Evolutionary conservation across 495 filamentous ascomycete species (phyloP).

Genomic region (Hyaloscypha bicolor): DNA sequence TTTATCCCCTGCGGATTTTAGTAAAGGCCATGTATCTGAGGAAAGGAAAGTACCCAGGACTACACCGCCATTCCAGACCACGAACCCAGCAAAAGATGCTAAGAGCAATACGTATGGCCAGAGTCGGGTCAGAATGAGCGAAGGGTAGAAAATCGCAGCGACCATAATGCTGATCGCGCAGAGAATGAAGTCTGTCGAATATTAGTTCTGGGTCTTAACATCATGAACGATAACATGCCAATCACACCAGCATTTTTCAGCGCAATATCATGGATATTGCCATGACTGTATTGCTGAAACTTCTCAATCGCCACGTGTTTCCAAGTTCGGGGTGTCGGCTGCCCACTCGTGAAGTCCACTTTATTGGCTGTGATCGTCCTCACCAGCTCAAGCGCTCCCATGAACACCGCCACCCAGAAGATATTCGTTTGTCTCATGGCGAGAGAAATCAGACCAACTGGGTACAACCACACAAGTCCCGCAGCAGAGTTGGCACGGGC

Average conservation of each 20-base stretch:
- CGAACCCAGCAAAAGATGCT: constrained; percentile 69
- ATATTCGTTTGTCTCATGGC: constrained; percentile 92
- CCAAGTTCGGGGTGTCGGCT: constrained; percentile 3
- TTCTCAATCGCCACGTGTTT: constrained; percentile 31
- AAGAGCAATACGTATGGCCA: constrained; percentile 72
- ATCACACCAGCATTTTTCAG: constrained; percentile 25
- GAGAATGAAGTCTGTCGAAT: constrained; percentile 36
- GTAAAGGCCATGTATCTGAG: not conserved
- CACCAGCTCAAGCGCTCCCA: constrained; percentile 74
- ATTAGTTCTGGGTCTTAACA: constrained; percentile 6
- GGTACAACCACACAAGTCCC: constrained; percentile 49
- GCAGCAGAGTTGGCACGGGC: constrained; percentile 30
- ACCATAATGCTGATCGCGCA: constrained; percentile 61
- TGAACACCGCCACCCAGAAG: constrained; percentile 89
- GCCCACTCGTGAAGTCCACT: constrained; percentile 15
- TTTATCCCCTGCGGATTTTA: constrained; percentile 62
- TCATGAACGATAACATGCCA: constrained; percentile 16
- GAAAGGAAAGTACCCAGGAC: constrained; percentile 67
- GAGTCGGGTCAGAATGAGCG: constrained; percentile 50
- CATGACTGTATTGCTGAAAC: constrained; percentile 22
- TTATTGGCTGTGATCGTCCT: constrained; percentile 45
- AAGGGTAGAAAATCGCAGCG: constrained; percentile 53
- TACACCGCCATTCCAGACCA: constrained; percentile 86
- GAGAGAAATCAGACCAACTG: constrained; percentile 59
- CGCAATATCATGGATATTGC: constrained; percentile 30